Percentiles rank a stretch among this genome's conserved stretches.
phyloP scores from a whole-genome alignment of 495 filamentous ascomycete genomes.

The Alectoria sarmentosa region DNA sequence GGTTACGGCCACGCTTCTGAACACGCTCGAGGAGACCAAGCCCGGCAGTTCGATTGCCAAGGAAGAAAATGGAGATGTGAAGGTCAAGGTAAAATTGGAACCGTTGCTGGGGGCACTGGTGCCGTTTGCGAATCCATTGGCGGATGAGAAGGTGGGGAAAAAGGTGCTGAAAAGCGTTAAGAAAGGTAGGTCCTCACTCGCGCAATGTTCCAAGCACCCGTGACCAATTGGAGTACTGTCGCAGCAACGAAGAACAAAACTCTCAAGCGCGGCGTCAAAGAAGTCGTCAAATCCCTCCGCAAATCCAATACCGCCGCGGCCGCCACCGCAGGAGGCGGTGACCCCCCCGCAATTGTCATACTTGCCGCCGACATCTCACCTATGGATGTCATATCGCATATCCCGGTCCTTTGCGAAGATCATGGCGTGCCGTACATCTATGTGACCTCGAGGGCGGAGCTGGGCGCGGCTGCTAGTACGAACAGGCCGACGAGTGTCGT shows the following conservation, averaged over 20 bases:
- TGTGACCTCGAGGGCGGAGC: slow-evolving; percentile 76
- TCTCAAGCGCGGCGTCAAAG: slow-evolving; percentile 95
- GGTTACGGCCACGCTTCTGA: slow-evolving; percentile 39
- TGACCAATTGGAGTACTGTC: not conserved
- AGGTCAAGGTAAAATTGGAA: slow-evolving; percentile 39
- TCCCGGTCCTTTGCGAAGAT: slow-evolving; percentile 96
- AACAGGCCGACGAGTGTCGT: slow-evolving; percentile 94
- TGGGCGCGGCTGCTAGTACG: slow-evolving; percentile 83
- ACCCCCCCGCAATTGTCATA: slow-evolving; percentile 69
- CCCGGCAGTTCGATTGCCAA: slow-evolving; percentile 49
- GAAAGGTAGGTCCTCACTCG: slow-evolving; percentile 59
- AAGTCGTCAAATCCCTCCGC: slow-evolving; percentile 93
- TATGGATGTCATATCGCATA: slow-evolving; percentile 69
- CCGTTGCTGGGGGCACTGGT: slow-evolving; percentile 64
- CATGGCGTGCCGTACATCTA: slow-evolving; percentile 93
- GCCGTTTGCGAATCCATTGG: slow-evolving; percentile 88
- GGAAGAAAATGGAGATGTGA: slow-evolving; percentile 44
- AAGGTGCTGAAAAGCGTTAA: slow-evolving; percentile 90
- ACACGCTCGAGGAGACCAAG: slow-evolving; percentile 31
- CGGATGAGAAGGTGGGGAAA: slow-evolving; percentile 84
- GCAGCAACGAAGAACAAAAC: slow-evolving; percentile 64
- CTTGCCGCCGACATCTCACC: slow-evolving; percentile 96
- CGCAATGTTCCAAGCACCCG: not conserved
- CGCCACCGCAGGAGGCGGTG: slow-evolving; percentile 34
- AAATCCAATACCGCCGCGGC: slow-evolving; percentile 59